Base-by-base conservation (phyloP, 2,329 filamentous ascomycete genomes). In the Rutstroemia sp. region DNA sequence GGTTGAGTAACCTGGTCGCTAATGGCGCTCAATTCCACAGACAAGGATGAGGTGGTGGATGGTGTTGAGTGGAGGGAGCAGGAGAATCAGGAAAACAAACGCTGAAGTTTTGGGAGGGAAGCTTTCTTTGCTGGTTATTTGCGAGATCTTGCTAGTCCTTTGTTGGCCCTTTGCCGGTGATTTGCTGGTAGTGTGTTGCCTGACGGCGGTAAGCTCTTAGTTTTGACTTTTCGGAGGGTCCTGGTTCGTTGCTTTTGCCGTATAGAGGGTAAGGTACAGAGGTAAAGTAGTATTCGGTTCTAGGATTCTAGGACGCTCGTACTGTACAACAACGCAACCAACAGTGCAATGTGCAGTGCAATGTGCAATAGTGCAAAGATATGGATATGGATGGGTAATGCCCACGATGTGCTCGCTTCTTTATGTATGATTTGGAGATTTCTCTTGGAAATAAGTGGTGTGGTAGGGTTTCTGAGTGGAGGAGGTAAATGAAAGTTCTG, bases 151-250 rank as follows among this genome's bases (percentile, higher is more conserved):
- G 25, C 25, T 27, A 6, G 25, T 27, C 25, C 7, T 8, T 27
- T 27, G 25, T 8, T 27, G 25, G 25, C 25, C 25, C 25, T 27
- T 27, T 6, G 25, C 6, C 25, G 25, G 25, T 27, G 25, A 27
- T 25, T 52, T 47, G 39, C 19, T 48, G 36, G 12, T 5, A 36
- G 38, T n/a, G 38, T 27, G 44, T 40, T 49, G 46, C 36, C 45
- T 49, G 45, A 5, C 34, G n/a, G 52, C 52, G 52, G 52, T 54
- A 54, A 49, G 19, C 40, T 44, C 27, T 34, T 12, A 38, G 39
- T 42, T 54, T 54, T 40, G 45, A 49, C 52, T 49, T 49, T 54
- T 54, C 40, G n/a, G n/a, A 27, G 21, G 44, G 45, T 30, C 45
- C 45, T 23, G 38, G 34, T 54, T 23, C 9, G 17, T n/a, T 21